Evolutionary conservation across 2,329 filamentous ascomycete genomes (phyloP).

Genomic region (Stemphylium vesicarium): DNA sequence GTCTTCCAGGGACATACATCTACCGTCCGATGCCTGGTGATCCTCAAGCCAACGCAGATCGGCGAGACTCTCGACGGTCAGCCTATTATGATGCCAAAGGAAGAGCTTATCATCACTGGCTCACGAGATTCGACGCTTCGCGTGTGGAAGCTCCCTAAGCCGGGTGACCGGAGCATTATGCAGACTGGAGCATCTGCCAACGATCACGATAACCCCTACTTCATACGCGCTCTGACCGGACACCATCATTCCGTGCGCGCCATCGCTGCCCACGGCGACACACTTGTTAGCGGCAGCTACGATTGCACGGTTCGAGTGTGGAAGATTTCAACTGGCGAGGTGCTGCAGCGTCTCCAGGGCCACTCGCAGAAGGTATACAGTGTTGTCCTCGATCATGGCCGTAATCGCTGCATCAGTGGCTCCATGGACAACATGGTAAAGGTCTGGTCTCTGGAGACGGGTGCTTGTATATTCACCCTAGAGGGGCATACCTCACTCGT

Average conservation of each 20-base stretch:
- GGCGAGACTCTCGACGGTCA: constrained; percentile 74
- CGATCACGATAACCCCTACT: constrained; percentile 87
- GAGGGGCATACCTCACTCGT: constrained; percentile 94
- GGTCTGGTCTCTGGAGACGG: constrained; percentile 93
- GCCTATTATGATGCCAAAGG: constrained; percentile 86
- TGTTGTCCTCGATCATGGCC: constrained; percentile 88
- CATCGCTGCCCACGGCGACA: constrained; percentile 93
- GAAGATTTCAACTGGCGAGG: constrained; percentile 95
- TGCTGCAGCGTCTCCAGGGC: constrained; percentile 80
- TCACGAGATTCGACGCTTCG: constrained; percentile 92
- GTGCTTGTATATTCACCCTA: constrained; percentile 82
- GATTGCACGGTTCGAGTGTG: constrained; percentile 94
- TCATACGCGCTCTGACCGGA: constrained; percentile 83
- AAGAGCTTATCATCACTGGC: constrained; percentile 95
- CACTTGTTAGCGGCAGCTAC: constrained; percentile 95
- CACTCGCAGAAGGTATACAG: constrained; percentile 96
- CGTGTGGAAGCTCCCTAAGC: constrained; percentile 90
- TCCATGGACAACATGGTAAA: constrained; percentile 99
- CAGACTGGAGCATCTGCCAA: constrained; percentile 77
- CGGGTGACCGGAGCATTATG: constrained; percentile 77
- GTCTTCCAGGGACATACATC: constrained; percentile 98
- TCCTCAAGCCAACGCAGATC: constrained; percentile 84
- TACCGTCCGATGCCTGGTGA: constrained; percentile 93
- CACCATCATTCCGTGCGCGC: constrained; percentile 94
- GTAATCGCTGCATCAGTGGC: constrained; percentile 94